Percentiles rank a stretch among this genome's conserved stretches.
Evolutionary conservation across 768 basidiomycete species (phyloP).

Genomic region (Naematelia encephala): DNA sequence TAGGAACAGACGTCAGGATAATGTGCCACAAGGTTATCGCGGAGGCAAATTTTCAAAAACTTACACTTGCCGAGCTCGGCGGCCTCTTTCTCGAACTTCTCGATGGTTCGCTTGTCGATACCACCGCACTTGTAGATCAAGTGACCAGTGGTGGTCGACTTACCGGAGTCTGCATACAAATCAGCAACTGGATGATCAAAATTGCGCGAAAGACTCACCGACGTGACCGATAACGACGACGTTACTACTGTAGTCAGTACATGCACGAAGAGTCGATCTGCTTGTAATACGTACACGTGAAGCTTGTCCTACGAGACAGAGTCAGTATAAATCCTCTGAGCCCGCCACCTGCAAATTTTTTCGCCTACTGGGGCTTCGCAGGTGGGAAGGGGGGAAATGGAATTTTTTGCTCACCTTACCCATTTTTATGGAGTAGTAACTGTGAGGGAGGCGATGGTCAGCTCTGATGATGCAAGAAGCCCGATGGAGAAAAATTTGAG

Average conservation of each 20-base stretch:
- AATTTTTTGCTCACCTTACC: conserved; percentile 32
- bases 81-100: conserved; percentile 99
- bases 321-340: conserved; percentile 1
- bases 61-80: conserved; percentile 99
- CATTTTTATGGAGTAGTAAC: conserved; percentile 33
- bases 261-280: background rate
- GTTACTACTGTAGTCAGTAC: conserved; percentile 25
- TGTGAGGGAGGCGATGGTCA: conserved; percentile 2
- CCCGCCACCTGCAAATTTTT: conserved; percentile 13
- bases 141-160: conserved; percentile 99
- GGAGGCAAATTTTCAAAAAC: conserved; percentile 59
- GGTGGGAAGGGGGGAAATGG: background rate
- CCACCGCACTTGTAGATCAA: conserved; percentile 99
- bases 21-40: conserved; percentile 23
- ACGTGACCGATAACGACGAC: conserved; percentile 69
- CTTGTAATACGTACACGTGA: conserved; percentile 28
- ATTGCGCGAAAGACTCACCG: conserved; percentile 3
- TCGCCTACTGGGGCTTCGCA: background rate
- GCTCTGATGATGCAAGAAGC: background rate
- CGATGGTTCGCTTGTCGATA: conserved; percentile 78
- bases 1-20: conserved; percentile 1
- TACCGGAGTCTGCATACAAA: conserved; percentile 94
- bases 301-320: conserved; percentile 28
- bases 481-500: background rate
- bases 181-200: background rate